Evolutionary conservation across 805 yeast species (phyloP).

Genomic region (Helenozyma baotianmanensis): DNA sequence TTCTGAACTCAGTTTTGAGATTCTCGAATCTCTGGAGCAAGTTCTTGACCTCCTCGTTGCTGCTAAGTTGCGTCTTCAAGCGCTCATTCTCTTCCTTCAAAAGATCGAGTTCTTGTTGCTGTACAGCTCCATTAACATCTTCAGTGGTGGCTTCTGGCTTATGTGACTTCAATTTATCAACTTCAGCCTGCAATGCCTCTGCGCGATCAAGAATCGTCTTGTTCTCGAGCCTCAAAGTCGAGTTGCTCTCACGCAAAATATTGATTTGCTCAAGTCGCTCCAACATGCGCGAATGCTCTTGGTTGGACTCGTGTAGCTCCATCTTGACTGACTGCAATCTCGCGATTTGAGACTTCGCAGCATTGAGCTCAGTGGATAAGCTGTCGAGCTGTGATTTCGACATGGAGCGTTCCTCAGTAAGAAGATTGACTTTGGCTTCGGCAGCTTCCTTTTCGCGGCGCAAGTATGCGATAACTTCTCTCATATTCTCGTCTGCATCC

Average conservation of each 20-base stretch:
- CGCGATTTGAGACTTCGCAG: constrained; percentile 44
- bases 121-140: constrained; percentile 43
- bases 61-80: constrained; percentile 41
- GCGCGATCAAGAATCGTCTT: constrained; percentile 18
- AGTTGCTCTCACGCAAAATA: constrained; percentile 63
- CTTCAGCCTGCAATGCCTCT: constrained; percentile 35
- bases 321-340: constrained; percentile 18
- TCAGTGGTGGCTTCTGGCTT: constrained; percentile 31
- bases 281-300: constrained; percentile 44
- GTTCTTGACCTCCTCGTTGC: constrained; percentile 21
- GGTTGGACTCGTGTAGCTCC: constrained; percentile 25
- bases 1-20: constrained; percentile 23
- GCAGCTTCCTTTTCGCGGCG: constrained; percentile 73
- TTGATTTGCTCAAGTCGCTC: constrained; percentile 58
- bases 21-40: constrained; percentile 29
- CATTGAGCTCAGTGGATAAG: constrained; percentile 47
- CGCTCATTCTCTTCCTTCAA: constrained; percentile 52
- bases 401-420: constrained; percentile 49
- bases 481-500: constrained; percentile 21
- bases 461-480: constrained; percentile 55
- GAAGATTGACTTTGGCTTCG: constrained; percentile 42
- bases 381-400: constrained; percentile 48
- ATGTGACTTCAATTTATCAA: constrained; percentile 46
- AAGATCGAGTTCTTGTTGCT: constrained; percentile 44
- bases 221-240: constrained; percentile 54